Conservation (phyloP, 495 filamentous ascomycete species). For the Penicillium antarcticum region DNA sequence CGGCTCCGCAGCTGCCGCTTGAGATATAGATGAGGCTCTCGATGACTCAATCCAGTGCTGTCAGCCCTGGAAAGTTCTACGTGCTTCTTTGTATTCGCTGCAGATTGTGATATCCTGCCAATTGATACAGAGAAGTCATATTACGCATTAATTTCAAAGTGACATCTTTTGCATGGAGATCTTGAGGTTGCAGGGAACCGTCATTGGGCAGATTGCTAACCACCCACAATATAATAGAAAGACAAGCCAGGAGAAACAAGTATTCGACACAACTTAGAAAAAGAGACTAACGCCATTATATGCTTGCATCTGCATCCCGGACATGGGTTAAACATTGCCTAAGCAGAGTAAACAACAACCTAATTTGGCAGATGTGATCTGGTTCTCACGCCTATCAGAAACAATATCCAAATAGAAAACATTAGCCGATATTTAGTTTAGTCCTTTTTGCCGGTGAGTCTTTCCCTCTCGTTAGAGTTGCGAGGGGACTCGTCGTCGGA, state of each 20-base stretch:
- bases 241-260: constrained; percentile 8
- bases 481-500: constrained; percentile 59
- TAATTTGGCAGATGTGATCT: background rate
- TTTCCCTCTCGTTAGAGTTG: constrained; percentile 55
- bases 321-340: constrained; percentile 1
- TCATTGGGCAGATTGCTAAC: constrained; percentile 1
- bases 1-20: too few relatives aligned
- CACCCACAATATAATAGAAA: background rate
- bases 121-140: too few relatives aligned
- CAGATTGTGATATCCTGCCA: too few relatives aligned
- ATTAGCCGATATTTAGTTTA: background rate
- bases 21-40: too few relatives aligned
- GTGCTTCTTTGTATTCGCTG: too few relatives aligned
- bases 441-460: constrained; percentile 54
- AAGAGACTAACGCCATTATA: constrained; percentile 27
- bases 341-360: background rate
- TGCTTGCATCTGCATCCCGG: constrained; percentile 17
- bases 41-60: too few relatives aligned
- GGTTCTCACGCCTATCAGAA: background rate
- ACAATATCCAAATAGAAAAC: background rate
- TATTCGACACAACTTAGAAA: constrained; percentile 11
- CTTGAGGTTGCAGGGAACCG: background rate
- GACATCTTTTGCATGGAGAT: too few relatives aligned
- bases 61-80: too few relatives aligned
- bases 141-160: too few relatives aligned